Conservation (phyloP, 2,329 filamentous ascomycete genomes). For the Rasamsonia emersonii region DNA sequence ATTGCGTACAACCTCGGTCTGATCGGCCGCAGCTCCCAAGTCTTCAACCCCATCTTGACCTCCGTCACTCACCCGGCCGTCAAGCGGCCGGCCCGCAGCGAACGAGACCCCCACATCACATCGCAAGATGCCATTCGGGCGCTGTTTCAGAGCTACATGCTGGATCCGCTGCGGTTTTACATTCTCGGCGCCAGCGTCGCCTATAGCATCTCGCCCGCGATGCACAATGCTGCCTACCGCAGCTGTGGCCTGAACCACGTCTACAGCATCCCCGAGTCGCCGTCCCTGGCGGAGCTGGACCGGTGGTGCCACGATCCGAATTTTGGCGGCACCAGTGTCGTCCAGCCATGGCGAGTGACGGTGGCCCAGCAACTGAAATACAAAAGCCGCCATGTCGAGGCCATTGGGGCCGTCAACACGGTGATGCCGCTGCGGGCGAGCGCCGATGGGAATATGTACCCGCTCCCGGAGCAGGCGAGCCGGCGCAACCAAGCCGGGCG, state of each 20-base stretch:
- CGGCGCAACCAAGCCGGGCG: slow-evolving; percentile 34
- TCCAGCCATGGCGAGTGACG: slow-evolving; percentile 36
- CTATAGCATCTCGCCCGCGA: slow-evolving; percentile 34
- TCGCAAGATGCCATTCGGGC: slow-evolving; percentile 30
- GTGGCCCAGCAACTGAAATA: slow-evolving; percentile 28
- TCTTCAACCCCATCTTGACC: slow-evolving; percentile 34
- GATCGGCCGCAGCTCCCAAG: slow-evolving; percentile 35
- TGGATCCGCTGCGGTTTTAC: slow-evolving; percentile 35
- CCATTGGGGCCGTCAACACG: slow-evolving; percentile 38
- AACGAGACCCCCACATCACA: slow-evolving; percentile 26
- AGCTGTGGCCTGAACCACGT: slow-evolving; percentile 32
- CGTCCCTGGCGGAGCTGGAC: slow-evolving; percentile 29
- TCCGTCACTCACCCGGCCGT: slow-evolving; percentile 34
- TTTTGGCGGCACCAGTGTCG: slow-evolving; percentile 35
- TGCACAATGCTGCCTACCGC: slow-evolving; percentile 35
- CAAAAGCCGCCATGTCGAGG: slow-evolving; percentile 35
- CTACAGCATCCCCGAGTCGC: slow-evolving; percentile 30
- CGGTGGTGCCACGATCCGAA: slow-evolving; percentile 28
- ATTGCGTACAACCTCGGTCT: slow-evolving; percentile 34
- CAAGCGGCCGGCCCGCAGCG: slow-evolving; percentile 13
- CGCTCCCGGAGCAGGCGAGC: slow-evolving; percentile 31
- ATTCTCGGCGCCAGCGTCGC: slow-evolving; percentile 34
- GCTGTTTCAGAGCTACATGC: slow-evolving; percentile 32
- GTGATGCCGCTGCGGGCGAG: slow-evolving; percentile 34
- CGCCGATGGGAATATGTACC: slow-evolving; percentile 26